A percentile compares a stretch with the other conserved stretches of the same genome.
phyloP scores from a whole-genome alignment of 768 basidiomycete species.

The Kwoniella europaea region DNA sequence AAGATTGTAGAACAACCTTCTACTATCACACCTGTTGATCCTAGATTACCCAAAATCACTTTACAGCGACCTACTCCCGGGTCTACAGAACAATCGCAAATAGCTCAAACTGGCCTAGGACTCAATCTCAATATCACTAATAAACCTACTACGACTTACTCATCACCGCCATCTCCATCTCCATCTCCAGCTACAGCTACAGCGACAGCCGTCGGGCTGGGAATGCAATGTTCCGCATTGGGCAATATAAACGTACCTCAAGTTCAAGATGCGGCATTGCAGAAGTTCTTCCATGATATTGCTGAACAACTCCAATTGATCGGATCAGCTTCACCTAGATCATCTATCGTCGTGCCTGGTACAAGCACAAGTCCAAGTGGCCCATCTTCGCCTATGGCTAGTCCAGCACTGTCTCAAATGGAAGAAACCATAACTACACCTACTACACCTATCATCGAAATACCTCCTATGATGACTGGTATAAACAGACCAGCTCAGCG shows the following conservation, averaged over 20 bases:
- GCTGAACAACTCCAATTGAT: slow-evolving; percentile 75
- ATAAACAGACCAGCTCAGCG: slow-evolving; percentile 8
- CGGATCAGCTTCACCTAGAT: slow-evolving; percentile 61
- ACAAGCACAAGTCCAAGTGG: background rate
- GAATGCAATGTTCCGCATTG: slow-evolving; percentile 15
- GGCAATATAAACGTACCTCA: slow-evolving; percentile 66
- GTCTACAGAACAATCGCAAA: background rate
- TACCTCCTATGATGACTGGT: background rate
- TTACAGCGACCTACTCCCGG: slow-evolving; percentile 43
- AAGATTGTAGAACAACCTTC: slow-evolving; percentile 12
- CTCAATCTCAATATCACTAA: slow-evolving; percentile 27
- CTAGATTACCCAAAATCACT: slow-evolving; percentile 42
- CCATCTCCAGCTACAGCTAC: slow-evolving; percentile 34
- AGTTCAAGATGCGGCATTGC: slow-evolving; percentile 74
- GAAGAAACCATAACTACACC: slow-evolving; percentile 29
- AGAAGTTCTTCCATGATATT: slow-evolving; percentile 81
- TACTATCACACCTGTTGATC: slow-evolving; percentile 30
- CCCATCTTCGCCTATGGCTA: slow-evolving; percentile 9
- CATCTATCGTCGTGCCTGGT: slow-evolving; percentile 28
- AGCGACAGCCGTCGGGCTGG: background rate
- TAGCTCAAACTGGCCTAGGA: slow-evolving; percentile 31
- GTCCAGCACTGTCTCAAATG: slow-evolving; percentile 29
- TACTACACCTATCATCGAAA: slow-evolving; percentile 14
- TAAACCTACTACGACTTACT: slow-evolving; percentile 2
- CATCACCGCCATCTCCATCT: slow-evolving; percentile 30